Evolutionary conservation across 2,329 filamentous ascomycete genomes (phyloP).

Genomic region (Blumeria hordei): DNA sequence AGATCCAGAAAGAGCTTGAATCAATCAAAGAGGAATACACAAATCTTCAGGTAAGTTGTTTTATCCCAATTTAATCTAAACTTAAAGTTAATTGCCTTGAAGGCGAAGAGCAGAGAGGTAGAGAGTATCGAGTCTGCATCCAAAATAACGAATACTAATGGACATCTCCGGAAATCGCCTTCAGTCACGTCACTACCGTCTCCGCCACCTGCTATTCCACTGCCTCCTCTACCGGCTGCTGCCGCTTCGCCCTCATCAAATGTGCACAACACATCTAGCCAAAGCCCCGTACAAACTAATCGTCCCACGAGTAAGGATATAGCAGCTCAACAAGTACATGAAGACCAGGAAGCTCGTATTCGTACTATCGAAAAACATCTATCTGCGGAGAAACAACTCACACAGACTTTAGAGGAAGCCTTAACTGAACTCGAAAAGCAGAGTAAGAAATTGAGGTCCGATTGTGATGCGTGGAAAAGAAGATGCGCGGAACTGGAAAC

Average conservation of each 20-base stretch:
- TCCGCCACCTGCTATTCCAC: conserved; percentile 82
- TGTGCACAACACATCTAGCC: conserved; percentile 2
- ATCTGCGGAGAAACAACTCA: conserved; percentile 87
- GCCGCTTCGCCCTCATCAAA: conserved; percentile 11
- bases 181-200: conserved; percentile 72
- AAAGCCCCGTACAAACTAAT: conserved; percentile 30
- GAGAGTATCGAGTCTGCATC: conserved; percentile 16
- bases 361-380: conserved; percentile 92
- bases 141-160: conserved; percentile 26
- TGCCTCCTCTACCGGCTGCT: conserved; percentile 56
- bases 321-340: conserved; percentile 52
- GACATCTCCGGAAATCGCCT: conserved; percentile 47
- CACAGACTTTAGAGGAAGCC: conserved; percentile 82
- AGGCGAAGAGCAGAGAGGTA: conserved; percentile 38
- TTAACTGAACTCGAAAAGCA: conserved; percentile 82
- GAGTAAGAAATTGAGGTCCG: conserved; percentile 73
- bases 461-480: conserved; percentile 77
- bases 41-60: conserved; percentile 31
- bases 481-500: conserved; percentile 30
- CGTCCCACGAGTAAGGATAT: conserved; percentile 66
- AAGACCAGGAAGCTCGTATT: conserved; percentile 89
- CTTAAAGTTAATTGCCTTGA: conserved; percentile 5
- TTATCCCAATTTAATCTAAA: no score
- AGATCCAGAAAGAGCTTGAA: conserved; percentile 45
- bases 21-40: conserved; percentile 43